Evolutionary conservation across 2,329 filamentous ascomycete species (phyloP), one percentile per base, ranked within the genome.

Genomic region (Colletotrichum chlorophyti): DNA sequence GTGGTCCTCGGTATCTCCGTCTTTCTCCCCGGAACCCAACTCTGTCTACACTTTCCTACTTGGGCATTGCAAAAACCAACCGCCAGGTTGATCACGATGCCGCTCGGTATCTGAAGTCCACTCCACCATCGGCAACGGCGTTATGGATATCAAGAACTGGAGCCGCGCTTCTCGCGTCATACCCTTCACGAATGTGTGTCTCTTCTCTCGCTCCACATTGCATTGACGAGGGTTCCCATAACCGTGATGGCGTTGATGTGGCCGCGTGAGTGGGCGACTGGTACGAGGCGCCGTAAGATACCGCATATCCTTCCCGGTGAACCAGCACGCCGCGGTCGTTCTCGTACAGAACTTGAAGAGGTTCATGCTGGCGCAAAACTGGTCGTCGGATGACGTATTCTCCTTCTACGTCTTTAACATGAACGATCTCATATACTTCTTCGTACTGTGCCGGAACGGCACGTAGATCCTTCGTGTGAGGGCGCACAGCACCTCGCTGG

Each of bases 371-470:
- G 26, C 69, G 67, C 35, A 67, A 66, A 21, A 77, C 62, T 5
- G 78, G 78, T 24, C 77, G 73, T 34, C 75, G 72, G 50, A 81
- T 72, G 58, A 77, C 76, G 59, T 82, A 83, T 45, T 79, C 73
- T 10, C 79, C 79, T 17, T 74, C 68, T 2, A 74, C 69, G 63
- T 79, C 76, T 11, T 73, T 70, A 7, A 80, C 74, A 34, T 77
- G 74, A 29, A 83, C 72, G 10, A 81, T 69, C 64, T 83, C 80
- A 58, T 76, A 78, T 5, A 72, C 63, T 42, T 75, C 74, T 6
- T 65, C 54, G 12, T 46, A 49, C 17, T 49, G 54, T 15, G 35
- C 9, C 19, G 54, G 26, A 5, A 21, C 31, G 31, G 15, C 12
- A 7, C 40, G 31, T 9, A 24, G 11, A 32, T 32, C 31, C 21